A percentile compares a stretch with the other conserved stretches of the same genome.
Evolutionary conservation across 106 monocot species (phyloP).

Genomic region (Dactylorhiza incarnata): DNA sequence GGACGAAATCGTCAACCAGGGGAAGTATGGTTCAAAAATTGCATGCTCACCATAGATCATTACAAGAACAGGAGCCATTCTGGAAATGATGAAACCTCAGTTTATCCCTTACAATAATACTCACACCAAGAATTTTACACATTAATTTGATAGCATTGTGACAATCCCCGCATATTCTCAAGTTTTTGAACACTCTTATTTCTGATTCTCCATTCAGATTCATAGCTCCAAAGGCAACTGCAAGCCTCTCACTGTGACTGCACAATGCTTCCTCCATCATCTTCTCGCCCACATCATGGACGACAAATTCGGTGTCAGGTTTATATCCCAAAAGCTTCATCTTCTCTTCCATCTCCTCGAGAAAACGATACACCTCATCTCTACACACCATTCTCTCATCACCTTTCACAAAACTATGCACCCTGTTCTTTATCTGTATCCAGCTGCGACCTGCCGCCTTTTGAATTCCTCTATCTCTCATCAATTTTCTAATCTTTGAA

Average conservation of each 20-base stretch:
- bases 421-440: slow-evolving; percentile 44
- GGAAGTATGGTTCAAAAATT: no score
- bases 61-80: slow-evolving; percentile 42
- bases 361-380: slow-evolving; percentile 34
- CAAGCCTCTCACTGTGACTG: slow-evolving; percentile 68
- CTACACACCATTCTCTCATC: slow-evolving; percentile 24
- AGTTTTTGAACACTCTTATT: slow-evolving; percentile 62
- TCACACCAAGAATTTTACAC: slow-evolving; percentile 22
- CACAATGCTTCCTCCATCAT: slow-evolving; percentile 48
- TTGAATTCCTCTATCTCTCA: slow-evolving; percentile 46
- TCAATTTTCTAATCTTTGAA: slow-evolving; percentile 39
- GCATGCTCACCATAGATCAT: slow-evolving; percentile 27
- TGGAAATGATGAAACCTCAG: slow-evolving; percentile 54
- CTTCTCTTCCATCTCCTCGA: slow-evolving; percentile 29
- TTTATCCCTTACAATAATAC: slow-evolving; percentile 41
- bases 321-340: slow-evolving; percentile 43
- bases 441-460: slow-evolving; percentile 68
- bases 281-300: slow-evolving; percentile 41
- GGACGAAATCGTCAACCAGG: no score
- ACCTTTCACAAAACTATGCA: slow-evolving; percentile 55
- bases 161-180: slow-evolving; percentile 66
- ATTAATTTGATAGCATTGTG: slow-evolving; percentile 42
- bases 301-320: slow-evolving; percentile 33
- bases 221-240: slow-evolving; percentile 48
- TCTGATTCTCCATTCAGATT: slow-evolving; percentile 28